phyloP scores from a whole-genome alignment of 1,139 yeast species.

The Saccharomycopsis crataegensis region DNA sequence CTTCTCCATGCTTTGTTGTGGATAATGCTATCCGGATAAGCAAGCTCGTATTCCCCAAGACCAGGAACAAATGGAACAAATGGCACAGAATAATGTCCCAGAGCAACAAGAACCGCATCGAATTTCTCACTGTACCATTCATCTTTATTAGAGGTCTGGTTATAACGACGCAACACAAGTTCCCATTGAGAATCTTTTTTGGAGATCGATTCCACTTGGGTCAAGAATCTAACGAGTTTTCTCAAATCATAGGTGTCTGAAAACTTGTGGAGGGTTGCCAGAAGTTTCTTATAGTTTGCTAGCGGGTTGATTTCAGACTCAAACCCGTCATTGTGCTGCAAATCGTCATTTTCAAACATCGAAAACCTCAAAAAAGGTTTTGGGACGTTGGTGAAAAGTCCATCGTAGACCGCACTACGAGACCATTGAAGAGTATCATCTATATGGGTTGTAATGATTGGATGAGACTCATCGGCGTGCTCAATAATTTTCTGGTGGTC shows the following conservation, averaged over 20 bases:
- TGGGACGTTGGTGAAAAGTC: slow-evolving; percentile 42
- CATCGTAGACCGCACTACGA: slow-evolving; percentile 36
- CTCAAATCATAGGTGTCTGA: slow-evolving; percentile 29
- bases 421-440: slow-evolving; percentile 33
- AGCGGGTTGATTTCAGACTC: slow-evolving; percentile 34
- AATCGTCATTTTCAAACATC: slow-evolving; percentile 22
- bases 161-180: slow-evolving; percentile 28
- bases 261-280: slow-evolving; percentile 29
- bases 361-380: slow-evolving; percentile 38
- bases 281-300: slow-evolving; percentile 35
- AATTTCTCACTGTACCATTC: slow-evolving; percentile 31
- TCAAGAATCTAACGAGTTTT: slow-evolving; percentile 32
- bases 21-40: slow-evolving; percentile 33
- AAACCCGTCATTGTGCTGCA: slow-evolving; percentile 2
- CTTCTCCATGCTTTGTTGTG: slow-evolving; percentile 37
- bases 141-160: slow-evolving; percentile 22
- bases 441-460: slow-evolving; percentile 19
- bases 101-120: slow-evolving; percentile 43
- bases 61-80: slow-evolving; percentile 39
- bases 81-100: slow-evolving; percentile 42
- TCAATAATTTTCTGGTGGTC: neutral
- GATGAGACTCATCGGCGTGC: slow-evolving; percentile 8
- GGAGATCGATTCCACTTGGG: slow-evolving; percentile 34
- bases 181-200: slow-evolving; percentile 35
- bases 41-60: slow-evolving; percentile 32